Evolutionary conservation across 1,139 yeast species (phyloP).

Genomic region (Pichia sp.): DNA sequence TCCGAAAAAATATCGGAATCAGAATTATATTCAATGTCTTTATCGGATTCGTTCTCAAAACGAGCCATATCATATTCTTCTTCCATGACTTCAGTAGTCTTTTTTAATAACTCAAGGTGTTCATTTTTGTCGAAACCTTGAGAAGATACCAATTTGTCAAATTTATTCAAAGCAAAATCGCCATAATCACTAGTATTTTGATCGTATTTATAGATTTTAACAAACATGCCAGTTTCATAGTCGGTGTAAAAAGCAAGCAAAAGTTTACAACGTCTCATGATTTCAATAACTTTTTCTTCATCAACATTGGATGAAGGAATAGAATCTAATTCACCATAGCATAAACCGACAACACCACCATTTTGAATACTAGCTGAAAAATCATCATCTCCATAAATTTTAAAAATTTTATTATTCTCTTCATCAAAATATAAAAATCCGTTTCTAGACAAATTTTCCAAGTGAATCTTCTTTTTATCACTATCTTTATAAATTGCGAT

Average conservation of each 20-base stretch:
- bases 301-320: background rate
- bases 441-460: constrained; percentile 8
- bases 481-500: constrained; percentile 9
- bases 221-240: background rate
- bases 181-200: background rate
- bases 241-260: background rate
- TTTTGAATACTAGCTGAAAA: background rate
- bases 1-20: too few species aligned
- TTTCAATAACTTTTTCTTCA: background rate
- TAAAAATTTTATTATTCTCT: background rate
- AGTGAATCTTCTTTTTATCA: background rate
- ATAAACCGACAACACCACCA: background rate
- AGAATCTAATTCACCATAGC: background rate
- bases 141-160: too few species aligned
- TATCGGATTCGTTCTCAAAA: background rate
- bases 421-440: constrained; percentile 7
- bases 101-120: too few species aligned
- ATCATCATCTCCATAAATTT: background rate
- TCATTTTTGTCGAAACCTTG: too few species aligned
- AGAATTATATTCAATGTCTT: background rate
- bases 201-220: background rate
- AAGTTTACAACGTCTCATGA: background rate
- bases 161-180: background rate
- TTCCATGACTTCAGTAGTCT: too few species aligned
- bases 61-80: too few species aligned